Percentiles rank a stretch among this genome's conserved stretches.
These are phyloP conservation scores for Ambispora gerdemannii DNA, from an alignment of 192 early-diverging fungal species.

Conservation along the genomic window DNA sequence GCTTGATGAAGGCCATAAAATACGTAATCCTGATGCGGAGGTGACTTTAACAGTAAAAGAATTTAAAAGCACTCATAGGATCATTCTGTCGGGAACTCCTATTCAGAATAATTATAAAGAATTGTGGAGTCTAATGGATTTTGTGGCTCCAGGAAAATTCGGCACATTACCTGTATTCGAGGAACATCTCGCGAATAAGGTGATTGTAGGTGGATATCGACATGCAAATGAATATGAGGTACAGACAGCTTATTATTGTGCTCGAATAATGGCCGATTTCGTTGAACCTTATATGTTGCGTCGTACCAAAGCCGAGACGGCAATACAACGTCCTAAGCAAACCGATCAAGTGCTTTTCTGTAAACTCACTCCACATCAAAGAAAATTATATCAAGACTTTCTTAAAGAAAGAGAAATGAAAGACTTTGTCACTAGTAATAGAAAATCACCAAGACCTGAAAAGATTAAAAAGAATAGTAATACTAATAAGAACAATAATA, in stretches of 20 bases:
- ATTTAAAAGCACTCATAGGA: constrained; percentile 65
- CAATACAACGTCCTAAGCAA: constrained; percentile 84
- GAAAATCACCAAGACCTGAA: no score
- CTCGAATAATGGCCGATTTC: constrained; percentile 82
- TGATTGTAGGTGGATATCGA: constrained; percentile 87
- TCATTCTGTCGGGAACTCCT: constrained; percentile 76
- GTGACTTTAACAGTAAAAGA: constrained; percentile 73
- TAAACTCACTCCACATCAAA: constrained; percentile 73
- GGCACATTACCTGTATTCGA: constrained; percentile 83
- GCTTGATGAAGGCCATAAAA: constrained; percentile 96
- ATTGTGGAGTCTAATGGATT: constrained; percentile 81
- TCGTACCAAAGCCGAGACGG: constrained; percentile 90
- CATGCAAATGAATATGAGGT: constrained; percentile 89
- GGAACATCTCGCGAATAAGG: constrained; percentile 89
- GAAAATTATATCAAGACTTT: constrained; percentile 68
- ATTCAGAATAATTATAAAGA: constrained; percentile 81
- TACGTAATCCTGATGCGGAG: constrained; percentile 91
- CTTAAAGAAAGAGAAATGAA: constrained; percentile 70
- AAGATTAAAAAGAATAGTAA: constrained; percentile 80
- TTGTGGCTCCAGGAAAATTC: constrained; percentile 71
- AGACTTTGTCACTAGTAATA: constrained; percentile 73
- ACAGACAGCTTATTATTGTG: constrained; percentile 91
- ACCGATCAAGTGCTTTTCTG: constrained; percentile 92
- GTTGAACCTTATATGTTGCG: constrained; percentile 93
- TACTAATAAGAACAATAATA: constrained; percentile 89